Evolutionary conservation across 73 alveolate genomes (phyloP).

Genomic region (Paramecium bursaria): DNA sequence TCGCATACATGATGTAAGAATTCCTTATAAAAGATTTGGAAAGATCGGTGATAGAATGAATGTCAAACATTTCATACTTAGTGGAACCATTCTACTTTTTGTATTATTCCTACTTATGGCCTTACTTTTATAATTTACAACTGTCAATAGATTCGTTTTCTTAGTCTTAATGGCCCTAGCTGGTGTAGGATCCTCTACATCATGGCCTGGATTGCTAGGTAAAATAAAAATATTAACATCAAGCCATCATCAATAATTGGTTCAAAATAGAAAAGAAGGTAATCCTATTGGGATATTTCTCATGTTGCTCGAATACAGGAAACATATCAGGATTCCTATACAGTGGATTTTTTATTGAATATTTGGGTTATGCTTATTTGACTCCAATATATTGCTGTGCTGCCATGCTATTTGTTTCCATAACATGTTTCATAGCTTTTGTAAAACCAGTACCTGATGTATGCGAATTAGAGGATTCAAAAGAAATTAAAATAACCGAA

Average conservation of each 20-base stretch:
- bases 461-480: background rate
- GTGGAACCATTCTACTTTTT: background rate
- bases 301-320: constrained; percentile 14
- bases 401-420: background rate
- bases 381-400: constrained; percentile 34
- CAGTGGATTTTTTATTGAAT: constrained; percentile 1
- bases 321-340: constrained; percentile 33
- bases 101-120: constrained; percentile 18
- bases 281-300: background rate
- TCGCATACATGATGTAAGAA: background rate
- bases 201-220: constrained; percentile 59
- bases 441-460: constrained; percentile 12
- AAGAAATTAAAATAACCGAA: background rate
- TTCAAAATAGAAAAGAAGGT: constrained; percentile 13
- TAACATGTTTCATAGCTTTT: background rate
- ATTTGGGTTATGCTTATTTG: background rate
- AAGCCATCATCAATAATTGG: constrained; percentile 56
- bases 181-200: constrained; percentile 21
- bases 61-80: background rate
- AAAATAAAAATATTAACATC: background rate
- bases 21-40: constrained; percentile 23
- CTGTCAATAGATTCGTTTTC: background rate
- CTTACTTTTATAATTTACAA: constrained; percentile 8
- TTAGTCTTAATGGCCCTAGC: constrained; percentile 20
- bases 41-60: constrained; percentile 39